Percentiles rank a stretch among this genome's conserved stretches.
These are phyloP conservation scores for Xanthoparmelia taractica DNA, from an alignment of 495 filamentous ascomycete species.

Conservation along the genomic window DNA sequence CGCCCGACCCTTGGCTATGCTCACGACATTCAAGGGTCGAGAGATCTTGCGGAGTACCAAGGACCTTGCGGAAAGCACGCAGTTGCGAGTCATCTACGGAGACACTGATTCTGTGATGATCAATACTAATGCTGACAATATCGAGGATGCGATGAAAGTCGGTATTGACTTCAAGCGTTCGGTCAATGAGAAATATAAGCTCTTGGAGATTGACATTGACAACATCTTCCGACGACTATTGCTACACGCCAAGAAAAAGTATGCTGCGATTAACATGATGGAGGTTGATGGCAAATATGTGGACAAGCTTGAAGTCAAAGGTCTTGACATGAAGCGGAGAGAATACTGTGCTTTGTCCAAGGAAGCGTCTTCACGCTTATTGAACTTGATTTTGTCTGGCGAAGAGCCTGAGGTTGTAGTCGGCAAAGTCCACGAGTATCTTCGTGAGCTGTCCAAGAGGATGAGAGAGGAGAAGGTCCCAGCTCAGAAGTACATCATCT, in stretches of 20 bases:
- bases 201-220: conserved; percentile 95
- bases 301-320: conserved; percentile 96
- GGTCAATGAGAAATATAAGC: conserved; percentile 83
- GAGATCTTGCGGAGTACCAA: conserved; percentile 95
- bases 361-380: conserved; percentile 72
- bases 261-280: conserved; percentile 90
- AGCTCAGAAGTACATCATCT: conserved; percentile 85
- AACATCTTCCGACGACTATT: conserved; percentile 91
- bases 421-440: conserved; percentile 83
- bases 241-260: conserved; percentile 98
- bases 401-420: conserved; percentile 87
- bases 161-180: conserved; percentile 71
- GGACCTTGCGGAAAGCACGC: conserved; percentile 80
- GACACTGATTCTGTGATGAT: conserved; percentile 99
- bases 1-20: conserved; percentile 85
- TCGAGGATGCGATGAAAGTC: conserved; percentile 81
- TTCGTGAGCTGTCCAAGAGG: conserved; percentile 69
- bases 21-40: conserved; percentile 94
- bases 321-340: conserved; percentile 92
- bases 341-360: conserved; percentile 94
- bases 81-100: conserved; percentile 91
- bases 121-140: conserved; percentile 92
- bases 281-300: conserved; percentile 82
- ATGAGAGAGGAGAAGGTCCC: conserved; percentile 74
- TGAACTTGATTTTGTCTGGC: conserved; percentile 88